These are phyloP conservation scores for Coccomyxa subellipsoidea DNA, from an alignment of 163 green algal genomes.

Conservation along the genomic window DNA sequence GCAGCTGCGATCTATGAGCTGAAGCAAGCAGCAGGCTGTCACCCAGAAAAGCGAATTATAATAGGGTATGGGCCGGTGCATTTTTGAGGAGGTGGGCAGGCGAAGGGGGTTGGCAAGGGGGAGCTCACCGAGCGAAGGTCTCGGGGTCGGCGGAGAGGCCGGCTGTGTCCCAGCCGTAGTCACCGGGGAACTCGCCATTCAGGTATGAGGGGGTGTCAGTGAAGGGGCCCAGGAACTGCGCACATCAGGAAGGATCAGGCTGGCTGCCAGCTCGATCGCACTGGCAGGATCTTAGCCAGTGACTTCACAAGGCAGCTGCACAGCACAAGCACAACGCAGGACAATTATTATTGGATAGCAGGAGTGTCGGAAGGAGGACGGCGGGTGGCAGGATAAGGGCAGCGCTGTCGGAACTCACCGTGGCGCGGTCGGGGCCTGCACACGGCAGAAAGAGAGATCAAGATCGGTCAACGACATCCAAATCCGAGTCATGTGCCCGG, in stretches of 20 bases:
- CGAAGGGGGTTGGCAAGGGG: constrained; percentile 35
- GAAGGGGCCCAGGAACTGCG: constrained; percentile 59
- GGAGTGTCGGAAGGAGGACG: not conserved
- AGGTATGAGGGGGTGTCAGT: constrained; percentile 69
- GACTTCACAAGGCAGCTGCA: too few species aligned
- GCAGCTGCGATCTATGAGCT: too few species aligned
- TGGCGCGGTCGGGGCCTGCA: constrained; percentile 8
- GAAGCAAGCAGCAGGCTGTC: too few species aligned
- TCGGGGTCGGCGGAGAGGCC: constrained; percentile 75
- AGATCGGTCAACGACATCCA: too few species aligned
- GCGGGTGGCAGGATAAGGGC: not conserved
- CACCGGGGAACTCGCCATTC: constrained; percentile 83
- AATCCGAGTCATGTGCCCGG: too few species aligned
- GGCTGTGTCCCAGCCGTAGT: constrained; percentile 94
- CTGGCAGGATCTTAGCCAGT: too few species aligned
- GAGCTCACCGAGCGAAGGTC: constrained; percentile 71
- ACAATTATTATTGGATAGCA: not conserved
- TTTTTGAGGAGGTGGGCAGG: not conserved
- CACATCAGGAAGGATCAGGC: not conserved
- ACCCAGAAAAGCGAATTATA: too few species aligned
- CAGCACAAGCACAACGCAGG: not conserved
- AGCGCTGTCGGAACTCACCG: not conserved
- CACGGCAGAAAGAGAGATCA: not conserved
- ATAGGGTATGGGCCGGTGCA: too few species aligned
- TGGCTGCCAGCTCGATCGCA: not conserved